Conservation (phyloP, 2,329 filamentous ascomycete genomes). For the Lanzia echinophila region DNA sequence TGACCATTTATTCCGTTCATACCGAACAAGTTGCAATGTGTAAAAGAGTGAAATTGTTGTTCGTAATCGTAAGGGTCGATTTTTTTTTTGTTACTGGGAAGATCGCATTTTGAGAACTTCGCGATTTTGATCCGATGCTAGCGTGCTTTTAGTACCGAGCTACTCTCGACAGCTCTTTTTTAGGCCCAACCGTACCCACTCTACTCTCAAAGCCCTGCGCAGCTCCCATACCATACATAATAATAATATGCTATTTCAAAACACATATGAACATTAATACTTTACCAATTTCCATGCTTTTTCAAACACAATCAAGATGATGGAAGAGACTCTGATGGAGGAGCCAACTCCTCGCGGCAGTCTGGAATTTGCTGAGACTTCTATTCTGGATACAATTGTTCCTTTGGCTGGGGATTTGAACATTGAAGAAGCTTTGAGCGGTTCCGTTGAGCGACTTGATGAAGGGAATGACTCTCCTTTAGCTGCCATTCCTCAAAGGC, state of each 20-base stretch:
- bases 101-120: constrained; percentile 6
- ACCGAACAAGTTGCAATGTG: neutral
- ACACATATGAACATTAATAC: neutral
- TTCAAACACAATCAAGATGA: constrained; percentile 14
- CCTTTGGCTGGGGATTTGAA: constrained; percentile 49
- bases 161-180: too few species aligned
- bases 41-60: constrained; percentile 3
- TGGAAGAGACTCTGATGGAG: constrained; percentile 26
- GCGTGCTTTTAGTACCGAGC: neutral
- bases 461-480: constrained; percentile 35
- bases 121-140: constrained; percentile 7
- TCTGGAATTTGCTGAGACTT: constrained; percentile 48
- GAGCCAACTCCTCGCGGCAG: constrained; percentile 31
- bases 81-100: neutral
- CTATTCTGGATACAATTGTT: constrained; percentile 54
- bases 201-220: too few species aligned
- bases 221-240: too few species aligned
- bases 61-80: too few species aligned
- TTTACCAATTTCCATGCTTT: neutral
- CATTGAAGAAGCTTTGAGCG: constrained; percentile 45
- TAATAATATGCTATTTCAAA: neutral
- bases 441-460: constrained; percentile 34
- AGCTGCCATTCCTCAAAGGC: constrained; percentile 54
- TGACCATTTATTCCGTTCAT: constrained; percentile 30
- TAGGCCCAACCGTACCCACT: too few species aligned